phyloP scores from a whole-genome alignment of 441 rosid species.

The Breynia disticha region DNA sequence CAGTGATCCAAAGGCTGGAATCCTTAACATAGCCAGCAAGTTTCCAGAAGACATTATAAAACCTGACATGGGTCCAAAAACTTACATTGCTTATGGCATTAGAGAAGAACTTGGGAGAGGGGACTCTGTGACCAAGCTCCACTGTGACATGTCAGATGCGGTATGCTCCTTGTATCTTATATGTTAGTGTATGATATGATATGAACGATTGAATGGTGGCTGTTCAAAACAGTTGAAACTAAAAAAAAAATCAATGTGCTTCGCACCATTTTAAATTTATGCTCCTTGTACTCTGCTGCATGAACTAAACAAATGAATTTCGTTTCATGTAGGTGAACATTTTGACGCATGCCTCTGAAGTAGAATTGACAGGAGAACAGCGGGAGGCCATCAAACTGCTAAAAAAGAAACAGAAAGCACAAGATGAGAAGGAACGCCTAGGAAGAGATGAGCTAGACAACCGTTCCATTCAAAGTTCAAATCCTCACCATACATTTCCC shows the following conservation, averaged over 20 bases:
- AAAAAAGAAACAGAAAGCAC: slow-evolving; percentile 53
- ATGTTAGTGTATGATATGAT: too few species aligned
- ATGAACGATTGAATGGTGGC: background rate
- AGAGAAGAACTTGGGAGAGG: slow-evolving; percentile 79
- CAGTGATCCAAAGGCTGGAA: slow-evolving; percentile 50
- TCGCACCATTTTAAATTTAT: too few species aligned
- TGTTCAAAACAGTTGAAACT: background rate
- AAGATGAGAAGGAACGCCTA: slow-evolving; percentile 47
- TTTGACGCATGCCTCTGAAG: slow-evolving; percentile 64
- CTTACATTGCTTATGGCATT: slow-evolving; percentile 76
- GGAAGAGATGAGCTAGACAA: slow-evolving; percentile 6
- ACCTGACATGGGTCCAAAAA: slow-evolving; percentile 96
- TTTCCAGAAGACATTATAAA: slow-evolving; percentile 43
- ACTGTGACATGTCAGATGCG: slow-evolving; percentile 95
- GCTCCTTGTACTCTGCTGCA: too few species aligned
- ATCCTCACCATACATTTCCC: background rate
- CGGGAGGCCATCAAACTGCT: slow-evolving; percentile 32
- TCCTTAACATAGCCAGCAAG: slow-evolving; percentile 52
- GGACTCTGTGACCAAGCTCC: slow-evolving; percentile 91
- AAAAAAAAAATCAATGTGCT: too few species aligned
- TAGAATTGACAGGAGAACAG: slow-evolving; percentile 38
- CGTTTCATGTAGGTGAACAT: slow-evolving; percentile 62
- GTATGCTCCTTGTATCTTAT: too few species aligned
- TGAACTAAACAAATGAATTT: background rate
- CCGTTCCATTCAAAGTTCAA: slow-evolving; percentile 8